A percentile compares a stretch with the other conserved stretches of the same genome.
Conservation (phyloP, 495 filamentous ascomycete species). For the Mytilinidion resinicola region DNA sequence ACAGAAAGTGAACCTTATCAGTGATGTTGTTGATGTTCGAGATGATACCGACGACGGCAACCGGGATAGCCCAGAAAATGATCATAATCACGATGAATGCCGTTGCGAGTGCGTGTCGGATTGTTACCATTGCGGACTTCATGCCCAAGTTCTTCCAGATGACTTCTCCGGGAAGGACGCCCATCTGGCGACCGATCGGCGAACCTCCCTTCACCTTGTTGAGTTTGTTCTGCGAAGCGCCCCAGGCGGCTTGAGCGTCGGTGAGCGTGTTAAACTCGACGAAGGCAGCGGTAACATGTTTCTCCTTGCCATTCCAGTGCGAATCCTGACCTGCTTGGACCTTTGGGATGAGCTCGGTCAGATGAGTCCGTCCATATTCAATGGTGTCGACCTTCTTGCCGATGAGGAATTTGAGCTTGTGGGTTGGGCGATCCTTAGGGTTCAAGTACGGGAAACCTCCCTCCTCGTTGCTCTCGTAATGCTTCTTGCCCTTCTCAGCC, state of each 20-base stretch:
- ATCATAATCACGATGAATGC: slow-evolving; percentile 71
- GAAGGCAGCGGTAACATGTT: slow-evolving; percentile 71
- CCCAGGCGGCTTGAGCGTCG: slow-evolving; percentile 80
- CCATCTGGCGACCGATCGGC: slow-evolving; percentile 67
- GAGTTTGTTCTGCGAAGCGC: slow-evolving; percentile 64
- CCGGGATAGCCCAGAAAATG: slow-evolving; percentile 94
- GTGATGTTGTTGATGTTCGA: slow-evolving; percentile 75
- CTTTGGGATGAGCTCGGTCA: slow-evolving; percentile 72
- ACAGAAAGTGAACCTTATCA: slow-evolving; percentile 55
- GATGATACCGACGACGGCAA: slow-evolving; percentile 76
- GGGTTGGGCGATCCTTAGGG: slow-evolving; percentile 76
- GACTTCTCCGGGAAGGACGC: slow-evolving; percentile 75
- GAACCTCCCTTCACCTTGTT: slow-evolving; percentile 88
- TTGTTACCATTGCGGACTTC: slow-evolving; percentile 77
- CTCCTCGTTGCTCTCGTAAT: slow-evolving; percentile 42
- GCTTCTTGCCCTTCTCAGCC: slow-evolving; percentile 60
- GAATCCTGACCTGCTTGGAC: slow-evolving; percentile 69
- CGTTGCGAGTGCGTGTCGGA: slow-evolving; percentile 63
- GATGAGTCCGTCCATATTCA: slow-evolving; percentile 80
- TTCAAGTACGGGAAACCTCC: slow-evolving; percentile 49
- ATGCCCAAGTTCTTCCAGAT: slow-evolving; percentile 86
- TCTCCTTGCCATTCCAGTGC: slow-evolving; percentile 60
- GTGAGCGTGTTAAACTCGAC: slow-evolving; percentile 77
- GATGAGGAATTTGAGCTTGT: slow-evolving; percentile 69
- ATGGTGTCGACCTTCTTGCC: slow-evolving; percentile 95